Evolutionary conservation across 352 stramenopile genomes (phyloP).

Genomic region (Globisporangium nunn): DNA sequence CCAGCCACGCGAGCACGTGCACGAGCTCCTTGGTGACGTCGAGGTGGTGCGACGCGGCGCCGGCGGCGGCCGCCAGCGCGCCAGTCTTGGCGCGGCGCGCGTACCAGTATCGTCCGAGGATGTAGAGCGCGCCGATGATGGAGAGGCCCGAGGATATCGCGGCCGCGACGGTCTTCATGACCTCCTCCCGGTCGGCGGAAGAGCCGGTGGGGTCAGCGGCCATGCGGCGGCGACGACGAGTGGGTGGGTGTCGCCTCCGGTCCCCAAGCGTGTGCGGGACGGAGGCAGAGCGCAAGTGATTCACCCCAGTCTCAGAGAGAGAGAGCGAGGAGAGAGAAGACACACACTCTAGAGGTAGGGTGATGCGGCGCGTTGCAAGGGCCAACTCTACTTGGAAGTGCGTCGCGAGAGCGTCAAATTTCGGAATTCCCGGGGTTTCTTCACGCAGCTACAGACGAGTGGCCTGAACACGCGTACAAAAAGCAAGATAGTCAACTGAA

Average conservation of each 20-base stretch:
- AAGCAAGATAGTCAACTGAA: background rate
- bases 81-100: slow-evolving; percentile 36
- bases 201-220: background rate
- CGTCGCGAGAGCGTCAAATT: background rate
- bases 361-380: background rate
- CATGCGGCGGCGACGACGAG: background rate
- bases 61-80: slow-evolving; percentile 13
- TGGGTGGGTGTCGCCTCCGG: background rate
- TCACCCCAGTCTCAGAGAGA: too few relatives aligned
- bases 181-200: slow-evolving; percentile 5
- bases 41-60: slow-evolving; percentile 36
- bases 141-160: slow-evolving; percentile 71
- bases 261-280: background rate
- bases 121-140: slow-evolving; percentile 77
- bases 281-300: background rate
- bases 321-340: background rate
- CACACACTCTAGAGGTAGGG: too few relatives aligned
- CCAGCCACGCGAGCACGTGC: slow-evolving; percentile 78
- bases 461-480: background rate
- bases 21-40: slow-evolving; percentile 85
- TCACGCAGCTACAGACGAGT: background rate
- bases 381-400: too few relatives aligned
- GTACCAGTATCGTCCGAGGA: slow-evolving; percentile 80
- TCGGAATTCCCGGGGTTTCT: background rate
- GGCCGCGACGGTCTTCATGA: slow-evolving; percentile 43